phyloP scores from a whole-genome alignment of 2,329 filamentous ascomycete genomes.

The Cladophialophora yegresii region DNA sequence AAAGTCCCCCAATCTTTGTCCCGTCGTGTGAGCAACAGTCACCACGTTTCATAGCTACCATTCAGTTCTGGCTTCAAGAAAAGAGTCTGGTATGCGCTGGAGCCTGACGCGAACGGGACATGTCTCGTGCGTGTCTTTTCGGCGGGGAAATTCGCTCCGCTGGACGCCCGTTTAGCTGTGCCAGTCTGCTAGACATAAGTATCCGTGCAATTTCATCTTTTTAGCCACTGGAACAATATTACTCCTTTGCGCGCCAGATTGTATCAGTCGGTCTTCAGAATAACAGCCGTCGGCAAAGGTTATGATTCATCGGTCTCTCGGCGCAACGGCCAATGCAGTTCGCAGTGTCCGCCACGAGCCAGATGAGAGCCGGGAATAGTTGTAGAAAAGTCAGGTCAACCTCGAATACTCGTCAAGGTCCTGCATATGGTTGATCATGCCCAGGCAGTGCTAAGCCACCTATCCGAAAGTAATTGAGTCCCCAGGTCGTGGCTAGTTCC shows the following conservation, averaged over 20 bases:
- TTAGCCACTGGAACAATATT: background rate
- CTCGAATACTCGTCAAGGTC: background rate
- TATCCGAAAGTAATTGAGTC: slow-evolving; percentile 29
- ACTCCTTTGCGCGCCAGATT: background rate
- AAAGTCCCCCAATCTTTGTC: background rate
- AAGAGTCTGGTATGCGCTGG: background rate
- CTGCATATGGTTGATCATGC: slow-evolving; percentile 2
- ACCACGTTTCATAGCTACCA: background rate
- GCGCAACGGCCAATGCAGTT: too few species aligned
- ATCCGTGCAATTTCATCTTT: background rate
- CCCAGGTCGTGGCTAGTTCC: slow-evolving; percentile 29
- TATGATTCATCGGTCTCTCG: too few species aligned
- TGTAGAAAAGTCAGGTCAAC: background rate
- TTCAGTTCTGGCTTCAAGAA: background rate
- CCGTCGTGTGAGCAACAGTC: background rate
- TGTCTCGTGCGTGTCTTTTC: background rate
- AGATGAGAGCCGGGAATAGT: background rate
- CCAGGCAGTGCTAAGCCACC: slow-evolving; percentile 26
- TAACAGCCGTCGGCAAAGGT: too few species aligned
- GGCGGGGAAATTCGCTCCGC: background rate
- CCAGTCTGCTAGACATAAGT: background rate
- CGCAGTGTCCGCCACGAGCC: too few species aligned
- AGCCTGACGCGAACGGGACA: background rate
- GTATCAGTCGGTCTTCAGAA: background rate
- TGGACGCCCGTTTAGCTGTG: background rate